Evolutionary conservation across 768 basidiomycete genomes (phyloP), one percentile per base, ranked within the genome.

Genomic region (Hortiboletus flavorubellus): DNA sequence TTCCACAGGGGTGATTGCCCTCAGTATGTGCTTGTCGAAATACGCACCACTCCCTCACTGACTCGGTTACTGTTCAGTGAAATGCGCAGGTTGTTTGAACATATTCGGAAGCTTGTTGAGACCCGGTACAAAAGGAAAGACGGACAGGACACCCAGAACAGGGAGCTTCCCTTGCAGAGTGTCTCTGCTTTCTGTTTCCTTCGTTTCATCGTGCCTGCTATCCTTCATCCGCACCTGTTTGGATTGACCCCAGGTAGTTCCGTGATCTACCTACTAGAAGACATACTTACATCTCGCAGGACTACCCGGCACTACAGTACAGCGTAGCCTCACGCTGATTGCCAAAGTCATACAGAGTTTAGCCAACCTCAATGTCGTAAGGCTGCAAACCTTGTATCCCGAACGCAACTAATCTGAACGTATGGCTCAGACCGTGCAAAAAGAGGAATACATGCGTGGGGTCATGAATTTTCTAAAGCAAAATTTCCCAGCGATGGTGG

Each of bases 171-270:
- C 34, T 85, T 82, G 80, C 91, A 93, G 67, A 85, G 87, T 62
- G 89, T 95, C 41, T 91, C 89, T 35, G 92, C 93, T 1, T 94
- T 95, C 67, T 84, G 89, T 67, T 95, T 94, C 72, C 78, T 95
- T 41, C 82, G 93, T 40, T 93, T 94, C 69, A 87, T 95, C 56
- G 89, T 91, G 26, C 93, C 93, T 34, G 93, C 89, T 23, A 89
- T 95, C 54, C 78, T 94, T n/a, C 83, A 91, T 67, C 93, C 93
- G 2, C 89, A 93, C 69, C 72, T 92, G 5, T 94, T 91, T 65
- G 86, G 89, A 26, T 75, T 95, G 49, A 85, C 77, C 60, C 82
- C 84, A 67, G 91, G 91, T 89, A 68, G 33, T 74, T 55, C 46
- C 8, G 56, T 46, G 23, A 33, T 33, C 21, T 18, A n/a, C 38